Evolutionary conservation across 108 stramenopile species (phyloP), one percentile per base, ranked within the genome.

Genomic region (Fragilariopsis cylindrus): DNA sequence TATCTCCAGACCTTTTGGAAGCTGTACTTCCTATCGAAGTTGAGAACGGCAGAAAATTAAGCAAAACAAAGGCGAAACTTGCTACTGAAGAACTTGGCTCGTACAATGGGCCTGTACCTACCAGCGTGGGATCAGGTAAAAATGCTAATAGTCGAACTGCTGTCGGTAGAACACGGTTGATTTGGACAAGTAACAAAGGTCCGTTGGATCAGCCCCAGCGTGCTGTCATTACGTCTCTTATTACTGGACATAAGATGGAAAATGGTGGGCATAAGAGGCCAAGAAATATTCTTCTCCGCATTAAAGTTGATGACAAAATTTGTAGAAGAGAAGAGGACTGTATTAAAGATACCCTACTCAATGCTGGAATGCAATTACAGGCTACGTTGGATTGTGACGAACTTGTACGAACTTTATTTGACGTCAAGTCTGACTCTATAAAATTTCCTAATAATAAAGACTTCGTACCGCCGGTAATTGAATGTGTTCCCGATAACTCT

Each of bases 161-260:
- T 30, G 77, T 80, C 21, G 91, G 91, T n/a, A 83, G 91, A 11
- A 90, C 78, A 54, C 72, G 91, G 65, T 57, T 87, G 52, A 76
- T 92, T 9, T 92, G 91, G 91, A 82, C 82, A 16, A 74, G 75
- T 42, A 70, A 85, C 46, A 76, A 69, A 43, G 73, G 49, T 21
- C 60, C 70, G 43, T 50, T 44, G 12, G 76, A 84, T 48, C 66
- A 76, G 75, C 52, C 74, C 57, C 69, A 81, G 75, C 42, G 55
- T 56, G 77, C 81, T 19, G 75, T 60, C 58, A 89, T 70, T 57
- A 78, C 75, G 46, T 90, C 89, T 42, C 68, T 87, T 47, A 69
- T 92, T 11, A 89, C 89, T 19, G 87, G 89, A 12, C 57, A 75
- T 52, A 79, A 69, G 57, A 6, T 90, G 9, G 89, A 90, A 57